Evolutionary conservation across 2,329 filamentous ascomycete genomes (phyloP).

Genomic region (Aquanectria penicillioides): DNA sequence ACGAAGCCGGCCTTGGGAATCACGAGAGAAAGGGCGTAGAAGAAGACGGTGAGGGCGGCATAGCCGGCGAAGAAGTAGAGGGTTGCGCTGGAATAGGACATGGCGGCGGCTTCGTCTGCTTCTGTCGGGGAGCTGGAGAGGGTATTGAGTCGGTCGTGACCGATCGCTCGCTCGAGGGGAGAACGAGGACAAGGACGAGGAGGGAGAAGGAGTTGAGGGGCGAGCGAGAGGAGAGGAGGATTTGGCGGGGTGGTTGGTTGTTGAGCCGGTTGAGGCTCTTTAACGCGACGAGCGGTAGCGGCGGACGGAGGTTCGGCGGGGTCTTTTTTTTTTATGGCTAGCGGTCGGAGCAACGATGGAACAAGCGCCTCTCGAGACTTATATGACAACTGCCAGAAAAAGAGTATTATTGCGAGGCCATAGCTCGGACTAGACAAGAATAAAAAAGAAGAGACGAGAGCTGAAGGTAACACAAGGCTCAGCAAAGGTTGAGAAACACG

Average conservation of each 20-base stretch:
- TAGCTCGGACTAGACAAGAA: slow-evolving; percentile 1
- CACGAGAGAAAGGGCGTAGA: slow-evolving; percentile 71
- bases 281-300: slow-evolving; percentile 17
- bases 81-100: slow-evolving; percentile 52
- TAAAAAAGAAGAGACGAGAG: background rate
- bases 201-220: background rate
- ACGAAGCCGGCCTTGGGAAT: slow-evolving; percentile 71
- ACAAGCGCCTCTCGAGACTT: too few relatives aligned
- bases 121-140: background rate
- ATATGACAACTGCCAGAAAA: too few relatives aligned
- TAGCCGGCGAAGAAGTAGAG: slow-evolving; percentile 63
- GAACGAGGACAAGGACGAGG: background rate
- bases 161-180: background rate
- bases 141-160: background rate
- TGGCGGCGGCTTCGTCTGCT: slow-evolving; percentile 35
- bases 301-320: slow-evolving; percentile 20
- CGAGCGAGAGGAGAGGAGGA: background rate
- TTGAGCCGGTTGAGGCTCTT: slow-evolving; percentile 23
- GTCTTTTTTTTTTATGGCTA: slow-evolving; percentile 18
- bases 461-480: slow-evolving; percentile 1
- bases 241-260: slow-evolving; percentile 23
- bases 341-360: background rate
- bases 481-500: slow-evolving; percentile 16
- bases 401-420: slow-evolving; percentile 17
- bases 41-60: slow-evolving; percentile 58